phyloP scores from a whole-genome alignment of 108 stramenopile species.

The Cylindrotheca closterium region DNA sequence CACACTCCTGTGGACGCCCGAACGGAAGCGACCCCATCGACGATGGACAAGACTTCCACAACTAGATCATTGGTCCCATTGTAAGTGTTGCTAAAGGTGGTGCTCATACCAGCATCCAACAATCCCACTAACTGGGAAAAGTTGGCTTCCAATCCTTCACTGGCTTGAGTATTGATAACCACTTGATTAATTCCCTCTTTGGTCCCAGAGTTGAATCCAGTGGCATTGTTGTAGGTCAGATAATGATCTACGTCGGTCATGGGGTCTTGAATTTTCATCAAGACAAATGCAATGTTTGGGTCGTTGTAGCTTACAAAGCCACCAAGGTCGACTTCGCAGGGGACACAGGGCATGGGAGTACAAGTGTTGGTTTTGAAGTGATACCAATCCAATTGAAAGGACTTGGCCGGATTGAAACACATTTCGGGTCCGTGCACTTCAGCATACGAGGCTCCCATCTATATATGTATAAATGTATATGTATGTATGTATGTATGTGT shows the following conservation, averaged over 20 bases:
- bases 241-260: slow-evolving; percentile 2
- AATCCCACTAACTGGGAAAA: not conserved
- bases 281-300: not conserved
- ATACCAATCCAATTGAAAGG: slow-evolving; percentile 62
- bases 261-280: not conserved
- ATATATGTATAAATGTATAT: too few species aligned
- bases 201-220: slow-evolving; percentile 49
- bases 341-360: not conserved
- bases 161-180: not conserved
- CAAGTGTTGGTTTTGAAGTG: not conserved
- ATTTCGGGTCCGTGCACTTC: slow-evolving; percentile 27
- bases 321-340: not conserved
- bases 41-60: too few species aligned
- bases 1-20: too few species aligned
- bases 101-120: not conserved
- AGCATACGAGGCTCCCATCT: slow-evolving; percentile 46
- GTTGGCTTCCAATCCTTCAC: not conserved
- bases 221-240: slow-evolving; percentile 40
- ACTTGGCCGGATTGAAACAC: slow-evolving; percentile 66
- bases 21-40: too few species aligned
- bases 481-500: too few species aligned
- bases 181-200: slow-evolving; percentile 37
- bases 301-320: not conserved
- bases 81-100: too few species aligned
- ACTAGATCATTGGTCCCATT: too few species aligned